Percentiles rank a stretch among this genome's conserved stretches.
Conservation (phyloP, 1,139 yeast species). For the Blastobotrys malaysiensis region DNA sequence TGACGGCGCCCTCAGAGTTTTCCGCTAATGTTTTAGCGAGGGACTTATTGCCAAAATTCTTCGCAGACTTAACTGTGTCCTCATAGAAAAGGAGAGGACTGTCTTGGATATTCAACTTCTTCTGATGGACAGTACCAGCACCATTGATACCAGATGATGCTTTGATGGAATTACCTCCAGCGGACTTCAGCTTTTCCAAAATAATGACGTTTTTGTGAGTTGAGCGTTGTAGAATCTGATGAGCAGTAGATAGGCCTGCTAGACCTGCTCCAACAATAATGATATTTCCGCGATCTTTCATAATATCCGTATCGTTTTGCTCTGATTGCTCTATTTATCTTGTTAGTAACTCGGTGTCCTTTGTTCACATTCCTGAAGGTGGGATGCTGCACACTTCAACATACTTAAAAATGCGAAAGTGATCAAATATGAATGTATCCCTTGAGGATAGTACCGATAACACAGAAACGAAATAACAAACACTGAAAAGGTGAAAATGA, state of each 20-base stretch:
- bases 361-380: neutral
- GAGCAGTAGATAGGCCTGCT: conserved; percentile 76
- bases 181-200: conserved; percentile 48
- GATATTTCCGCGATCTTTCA: neutral
- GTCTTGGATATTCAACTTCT: conserved; percentile 42
- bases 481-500: neutral
- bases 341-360: neutral
- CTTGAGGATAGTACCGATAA: neutral
- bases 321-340: neutral
- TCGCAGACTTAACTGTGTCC: conserved; percentile 65
- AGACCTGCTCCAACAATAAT: conserved; percentile 76
- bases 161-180: conserved; percentile 54
- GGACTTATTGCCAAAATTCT: conserved; percentile 52
- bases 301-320: neutral
- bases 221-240: conserved; percentile 46
- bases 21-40: conserved; percentile 49
- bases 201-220: conserved; percentile 52
- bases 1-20: conserved; percentile 48
- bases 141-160: conserved; percentile 86
- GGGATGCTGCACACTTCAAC: neutral
- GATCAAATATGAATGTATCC: neutral
- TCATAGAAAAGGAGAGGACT: conserved; percentile 53
- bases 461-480: neutral
- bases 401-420: neutral
- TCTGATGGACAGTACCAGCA: conserved; percentile 59